Percentiles rank a stretch among this genome's conserved stretches.
phyloP scores from a whole-genome alignment of 306 rosid genomes.

The Corylus heterophylla region DNA sequence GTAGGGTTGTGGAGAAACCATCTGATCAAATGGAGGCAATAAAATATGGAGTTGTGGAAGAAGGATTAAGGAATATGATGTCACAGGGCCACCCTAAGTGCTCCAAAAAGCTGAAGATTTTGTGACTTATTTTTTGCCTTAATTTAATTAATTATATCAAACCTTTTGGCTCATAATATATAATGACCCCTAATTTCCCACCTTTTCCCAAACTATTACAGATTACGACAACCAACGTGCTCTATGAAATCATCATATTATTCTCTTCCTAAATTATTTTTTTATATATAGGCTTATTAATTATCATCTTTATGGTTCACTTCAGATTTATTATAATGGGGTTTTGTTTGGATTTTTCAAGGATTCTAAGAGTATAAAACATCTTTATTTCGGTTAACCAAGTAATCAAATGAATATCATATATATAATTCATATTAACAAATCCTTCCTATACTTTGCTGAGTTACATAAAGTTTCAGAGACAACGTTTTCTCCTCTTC shows the following conservation, averaged over 20 bases:
- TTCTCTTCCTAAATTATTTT: slow-evolving; percentile 2
- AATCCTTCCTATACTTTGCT: too few relatives aligned
- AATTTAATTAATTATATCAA: slow-evolving; percentile 1
- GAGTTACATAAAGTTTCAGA: too few relatives aligned
- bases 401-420: too few relatives aligned
- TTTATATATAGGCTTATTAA: background rate
- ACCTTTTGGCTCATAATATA: slow-evolving; percentile 20
- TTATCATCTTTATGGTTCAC: background rate
- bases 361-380: too few relatives aligned
- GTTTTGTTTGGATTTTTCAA: slow-evolving; percentile 1
- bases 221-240: background rate
- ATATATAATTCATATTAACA: too few relatives aligned
- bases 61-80: slow-evolving; percentile 17
- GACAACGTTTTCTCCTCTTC: too few relatives aligned
- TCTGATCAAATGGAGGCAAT: background rate
- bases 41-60: slow-evolving; percentile 2
- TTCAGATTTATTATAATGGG: background rate
- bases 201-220: background rate
- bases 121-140: slow-evolving; percentile 4
- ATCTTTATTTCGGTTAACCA: too few relatives aligned
- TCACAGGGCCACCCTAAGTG: slow-evolving; percentile 23
- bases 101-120: slow-evolving; percentile 19
- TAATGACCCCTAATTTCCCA: background rate
- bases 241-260: background rate
- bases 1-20: background rate